Evolutionary conservation across 2,329 filamentous ascomycete species (phyloP), one percentile per base, ranked within the genome.

Genomic region (Curvularia verruculosa): DNA sequence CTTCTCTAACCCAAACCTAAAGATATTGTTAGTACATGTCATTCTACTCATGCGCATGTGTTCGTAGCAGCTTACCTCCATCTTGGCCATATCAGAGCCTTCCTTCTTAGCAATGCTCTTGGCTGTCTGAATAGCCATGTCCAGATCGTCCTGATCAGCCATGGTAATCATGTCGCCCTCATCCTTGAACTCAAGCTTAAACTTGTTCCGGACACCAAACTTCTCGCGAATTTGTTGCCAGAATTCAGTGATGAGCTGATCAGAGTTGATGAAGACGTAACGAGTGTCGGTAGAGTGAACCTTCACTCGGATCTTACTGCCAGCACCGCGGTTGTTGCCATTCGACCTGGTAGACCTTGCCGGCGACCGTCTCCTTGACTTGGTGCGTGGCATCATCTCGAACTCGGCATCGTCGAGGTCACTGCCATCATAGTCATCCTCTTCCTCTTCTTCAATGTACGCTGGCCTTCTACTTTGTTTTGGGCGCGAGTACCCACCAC

Each of bases 101-200:
- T 94, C 89, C 75, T 85, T 90, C 78, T 83, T 86, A 46, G 90
- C 92, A 57, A 81, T 79, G 48, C 84, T 84, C 75, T 87, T 90
- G 6, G 88, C 87, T 45, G 82, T 84, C 75, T 85, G 84, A 52
- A 98, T 83, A 26, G 91, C 87, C 87, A 97, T 90, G 49, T 98
- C 93, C 61, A 97, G 79, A 79, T 99, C 95, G 71, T 99, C 95
- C 76, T 97, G 91, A 75, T 99, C 95, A 28, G 90, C 92, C 86
- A 99, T 89, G 29, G 94, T 97, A 71, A 99, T 96, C 90, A 97
- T 94, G 71, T 98, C 94, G 65, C 91, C 89, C 66, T 98, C 95
- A 62, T 96, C 92, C 70, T 85, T 86, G 67, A 93, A 86, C 81
- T 95, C 95, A 77, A 97, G 89, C 83, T 93, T 96, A 80, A 97